Evolutionary conservation across 75 land plant species (phyloP).

Genomic region (Cunninghamia lanceolata): DNA sequence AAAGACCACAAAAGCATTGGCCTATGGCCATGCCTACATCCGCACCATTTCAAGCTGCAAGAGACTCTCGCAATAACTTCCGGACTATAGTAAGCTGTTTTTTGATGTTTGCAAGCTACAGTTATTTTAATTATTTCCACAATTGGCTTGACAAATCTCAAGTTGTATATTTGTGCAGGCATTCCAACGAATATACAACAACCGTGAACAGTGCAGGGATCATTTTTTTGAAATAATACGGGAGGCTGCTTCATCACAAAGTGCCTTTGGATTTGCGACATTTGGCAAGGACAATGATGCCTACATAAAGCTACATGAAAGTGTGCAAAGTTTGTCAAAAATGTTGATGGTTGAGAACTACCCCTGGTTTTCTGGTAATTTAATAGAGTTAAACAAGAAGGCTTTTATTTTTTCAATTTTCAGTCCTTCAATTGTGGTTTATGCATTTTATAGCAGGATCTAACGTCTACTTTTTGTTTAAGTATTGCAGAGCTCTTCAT

Average conservation of each 20-base stretch:
- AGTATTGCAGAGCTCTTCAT: conserved; percentile 34
- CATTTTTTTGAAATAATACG: conserved; percentile 40
- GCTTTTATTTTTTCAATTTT: neutral
- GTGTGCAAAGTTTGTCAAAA: conserved; percentile 24
- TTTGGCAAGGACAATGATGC: conserved; percentile 15
- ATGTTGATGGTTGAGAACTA: conserved; percentile 36
- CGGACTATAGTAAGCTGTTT: conserved; percentile 24
- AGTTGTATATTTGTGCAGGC: conserved; percentile 16
- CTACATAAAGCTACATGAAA: conserved; percentile 19
- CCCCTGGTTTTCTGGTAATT: conserved; percentile 44
- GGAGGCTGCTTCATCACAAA: conserved; percentile 30
- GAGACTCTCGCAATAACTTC: conserved; percentile 44
- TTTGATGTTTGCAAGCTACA: neutral
- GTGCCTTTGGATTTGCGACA: conserved; percentile 26
- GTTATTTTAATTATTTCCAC: neutral
- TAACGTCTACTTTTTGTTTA: neutral
- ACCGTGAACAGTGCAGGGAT: conserved; percentile 40
- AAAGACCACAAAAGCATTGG: neutral
- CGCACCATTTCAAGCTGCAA: conserved; percentile 34
- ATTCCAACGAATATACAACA: conserved; percentile 34
- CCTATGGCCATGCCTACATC: conserved; percentile 28
- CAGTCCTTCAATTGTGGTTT: conserved; percentile 7
- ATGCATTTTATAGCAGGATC: neutral
- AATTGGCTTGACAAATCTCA: neutral
- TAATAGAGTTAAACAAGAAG: neutral